Conservation (phyloP, 2,329 filamentous ascomycete genomes). For the Sporothrix dimorphospora region DNA sequence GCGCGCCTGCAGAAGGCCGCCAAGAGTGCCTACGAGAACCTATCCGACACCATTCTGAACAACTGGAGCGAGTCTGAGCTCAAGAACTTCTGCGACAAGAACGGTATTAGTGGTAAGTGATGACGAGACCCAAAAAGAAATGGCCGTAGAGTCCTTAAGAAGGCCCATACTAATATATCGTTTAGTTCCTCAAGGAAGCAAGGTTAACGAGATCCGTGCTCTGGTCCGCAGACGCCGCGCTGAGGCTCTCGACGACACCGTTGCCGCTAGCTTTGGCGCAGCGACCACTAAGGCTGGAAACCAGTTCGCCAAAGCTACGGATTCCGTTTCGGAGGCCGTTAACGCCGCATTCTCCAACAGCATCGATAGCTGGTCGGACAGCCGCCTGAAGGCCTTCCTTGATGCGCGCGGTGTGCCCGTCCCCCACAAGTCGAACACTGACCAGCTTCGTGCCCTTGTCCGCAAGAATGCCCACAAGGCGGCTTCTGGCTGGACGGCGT, state of each 20-base stretch:
- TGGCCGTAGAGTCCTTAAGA: background rate
- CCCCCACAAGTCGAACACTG: conserved; percentile 70
- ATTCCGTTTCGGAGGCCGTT: conserved; percentile 63
- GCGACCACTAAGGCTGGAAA: conserved; percentile 77
- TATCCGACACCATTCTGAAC: conserved; percentile 84
- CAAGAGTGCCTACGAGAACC: conserved; percentile 69
- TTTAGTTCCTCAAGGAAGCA: conserved; percentile 85
- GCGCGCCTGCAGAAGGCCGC: conserved; percentile 66
- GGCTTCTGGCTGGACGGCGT: conserved; percentile 67
- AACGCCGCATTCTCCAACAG: conserved; percentile 69
- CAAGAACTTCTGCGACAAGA: conserved; percentile 92
- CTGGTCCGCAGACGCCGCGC: conserved; percentile 87
- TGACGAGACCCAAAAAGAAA: conserved; percentile 24
- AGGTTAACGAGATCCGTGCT: conserved; percentile 84
- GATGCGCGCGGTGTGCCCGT: conserved; percentile 77
- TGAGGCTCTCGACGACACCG: conserved; percentile 68
- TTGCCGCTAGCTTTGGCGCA: conserved; percentile 64
- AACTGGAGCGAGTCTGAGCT: conserved; percentile 87
- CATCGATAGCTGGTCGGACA: conserved; percentile 70
- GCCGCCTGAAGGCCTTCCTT: conserved; percentile 75
- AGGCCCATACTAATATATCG: background rate
- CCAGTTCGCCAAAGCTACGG: conserved; percentile 74
- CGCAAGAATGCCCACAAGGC: conserved; percentile 73
- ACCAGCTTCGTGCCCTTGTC: conserved; percentile 75
- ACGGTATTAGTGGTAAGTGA: conserved; percentile 63